These are phyloP conservation scores for Puccinellia tenuiflora DNA, from an alignment of 176 grass and related monocot species.

Conservation along the genomic window DNA sequence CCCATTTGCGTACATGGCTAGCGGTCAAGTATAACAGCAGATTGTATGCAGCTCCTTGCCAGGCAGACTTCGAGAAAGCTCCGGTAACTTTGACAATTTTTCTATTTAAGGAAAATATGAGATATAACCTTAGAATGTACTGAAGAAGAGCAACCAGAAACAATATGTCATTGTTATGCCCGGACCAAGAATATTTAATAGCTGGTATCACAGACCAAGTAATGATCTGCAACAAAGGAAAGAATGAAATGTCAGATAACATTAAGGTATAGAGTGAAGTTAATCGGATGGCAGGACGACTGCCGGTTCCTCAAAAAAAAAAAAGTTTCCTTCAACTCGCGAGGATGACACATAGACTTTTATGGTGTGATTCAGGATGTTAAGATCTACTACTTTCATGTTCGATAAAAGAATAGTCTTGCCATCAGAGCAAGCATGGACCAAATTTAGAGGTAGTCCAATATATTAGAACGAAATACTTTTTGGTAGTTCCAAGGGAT, in stretches of 20 bases:
- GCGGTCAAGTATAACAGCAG: conserved; percentile 95
- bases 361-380: neutral
- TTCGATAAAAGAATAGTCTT: too few relatives aligned
- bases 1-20: conserved; percentile 96
- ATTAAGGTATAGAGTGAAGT: neutral
- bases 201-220: conserved; percentile 85
- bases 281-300: too few relatives aligned
- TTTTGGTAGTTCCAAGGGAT: neutral
- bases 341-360: neutral
- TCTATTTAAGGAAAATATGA: conserved; percentile 76
- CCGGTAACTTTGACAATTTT: conserved; percentile 79
- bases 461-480: neutral
- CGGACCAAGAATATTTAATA: conserved; percentile 56
- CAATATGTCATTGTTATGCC: conserved; percentile 70
- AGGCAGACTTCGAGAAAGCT: conserved; percentile 82
- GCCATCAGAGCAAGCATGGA: too few relatives aligned
- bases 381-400: too few relatives aligned
- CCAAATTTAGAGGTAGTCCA: neutral
- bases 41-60: conserved; percentile 89
- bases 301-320: too few relatives aligned
- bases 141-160: conserved; percentile 73
- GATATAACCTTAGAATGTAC: conserved; percentile 77
- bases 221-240: conserved; percentile 59
- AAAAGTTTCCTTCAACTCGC: neutral
- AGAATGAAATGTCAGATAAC: conserved; percentile 10